Percentiles rank a stretch among this genome's conserved stretches.
Evolutionary conservation across 768 basidiomycete genomes (phyloP).

Genomic region (Coprinopsis cinerea): DNA sequence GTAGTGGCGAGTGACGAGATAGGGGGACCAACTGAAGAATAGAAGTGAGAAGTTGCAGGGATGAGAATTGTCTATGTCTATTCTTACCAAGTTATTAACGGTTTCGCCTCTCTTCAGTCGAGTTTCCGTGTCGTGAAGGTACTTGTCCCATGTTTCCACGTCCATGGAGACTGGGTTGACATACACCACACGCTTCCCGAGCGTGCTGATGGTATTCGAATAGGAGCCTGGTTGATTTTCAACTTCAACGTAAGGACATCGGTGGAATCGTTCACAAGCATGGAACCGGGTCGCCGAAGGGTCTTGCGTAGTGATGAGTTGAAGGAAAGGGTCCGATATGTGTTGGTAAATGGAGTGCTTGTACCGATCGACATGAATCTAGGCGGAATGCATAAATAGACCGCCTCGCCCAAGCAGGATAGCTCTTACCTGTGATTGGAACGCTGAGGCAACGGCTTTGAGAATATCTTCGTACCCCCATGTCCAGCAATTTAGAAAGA

Average conservation of each 20-base stretch:
- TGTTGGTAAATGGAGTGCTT: slow-evolving; percentile 64
- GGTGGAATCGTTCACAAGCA: slow-evolving; percentile 82
- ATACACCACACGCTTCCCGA: slow-evolving; percentile 64
- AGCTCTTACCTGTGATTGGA: slow-evolving; percentile 50
- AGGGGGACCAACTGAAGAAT: slow-evolving; percentile 67
- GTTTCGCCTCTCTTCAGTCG: slow-evolving; percentile 35
- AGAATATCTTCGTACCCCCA: slow-evolving; percentile 95
- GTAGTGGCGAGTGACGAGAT: slow-evolving; percentile 80
- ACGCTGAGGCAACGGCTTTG: slow-evolving; percentile 64
- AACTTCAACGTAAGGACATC: slow-evolving; percentile 59
- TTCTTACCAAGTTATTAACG: slow-evolving; percentile 59
- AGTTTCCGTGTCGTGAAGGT: slow-evolving; percentile 34
- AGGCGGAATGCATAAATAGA: background rate
- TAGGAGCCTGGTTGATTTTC: slow-evolving; percentile 24
- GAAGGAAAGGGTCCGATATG: slow-evolving; percentile 55
- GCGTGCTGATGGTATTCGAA: slow-evolving; percentile 31
- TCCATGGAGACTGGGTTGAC: slow-evolving; percentile 79
- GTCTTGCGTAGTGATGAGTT: slow-evolving; percentile 55
- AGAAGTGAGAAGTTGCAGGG: background rate
- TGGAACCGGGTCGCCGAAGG: slow-evolving; percentile 73
- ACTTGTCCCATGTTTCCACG: slow-evolving; percentile 43
- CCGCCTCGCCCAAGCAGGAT: background rate
- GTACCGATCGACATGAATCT: slow-evolving; percentile 92
- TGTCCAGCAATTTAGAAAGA: slow-evolving; percentile 93
- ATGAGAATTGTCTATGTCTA: background rate